Percentiles rank a stretch among this genome's conserved stretches.
These are phyloP conservation scores for Endoconidiophora laricicola DNA, from an alignment of 2,329 filamentous ascomycete genomes.

Conservation along the genomic window DNA sequence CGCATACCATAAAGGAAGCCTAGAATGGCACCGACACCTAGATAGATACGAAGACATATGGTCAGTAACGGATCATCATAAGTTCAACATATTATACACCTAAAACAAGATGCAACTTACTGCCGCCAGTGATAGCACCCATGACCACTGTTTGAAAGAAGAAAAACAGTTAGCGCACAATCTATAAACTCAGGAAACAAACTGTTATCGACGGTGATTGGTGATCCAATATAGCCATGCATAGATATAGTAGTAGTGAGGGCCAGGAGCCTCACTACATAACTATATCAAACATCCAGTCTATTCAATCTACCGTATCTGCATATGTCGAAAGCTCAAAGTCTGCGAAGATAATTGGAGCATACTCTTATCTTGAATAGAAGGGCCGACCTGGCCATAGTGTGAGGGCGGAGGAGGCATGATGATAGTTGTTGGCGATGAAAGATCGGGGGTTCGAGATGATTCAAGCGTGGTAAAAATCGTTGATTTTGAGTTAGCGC, in stretches of 20 bases:
- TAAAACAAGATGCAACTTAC: constrained; percentile 38
- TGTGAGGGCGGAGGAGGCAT: constrained; percentile 29
- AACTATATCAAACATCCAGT: no score
- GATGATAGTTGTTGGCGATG: background rate
- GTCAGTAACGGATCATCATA: background rate
- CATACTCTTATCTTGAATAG: constrained; percentile 33
- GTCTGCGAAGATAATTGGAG: background rate
- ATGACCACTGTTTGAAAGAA: constrained; percentile 59
- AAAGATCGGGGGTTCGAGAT: no score
- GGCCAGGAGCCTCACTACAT: no score
- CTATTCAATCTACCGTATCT: no score
- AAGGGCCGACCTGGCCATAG: constrained; percentile 19
- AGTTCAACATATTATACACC: background rate
- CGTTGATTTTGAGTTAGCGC: background rate
- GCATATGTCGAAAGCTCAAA: no score
- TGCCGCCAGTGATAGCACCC: constrained; percentile 96
- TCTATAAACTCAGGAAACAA: background rate
- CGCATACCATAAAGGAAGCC: constrained; percentile 85
- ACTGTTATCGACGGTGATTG: background rate
- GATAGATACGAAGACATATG: background rate
- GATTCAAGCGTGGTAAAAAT: no score
- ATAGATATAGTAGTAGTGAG: background rate
- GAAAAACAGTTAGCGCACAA: background rate
- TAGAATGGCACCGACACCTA: constrained; percentile 90
- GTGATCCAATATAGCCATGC: background rate